Conservation (phyloP, 192 early-diverging fungal genomes). For the Funneliformis mosseae region DNA sequence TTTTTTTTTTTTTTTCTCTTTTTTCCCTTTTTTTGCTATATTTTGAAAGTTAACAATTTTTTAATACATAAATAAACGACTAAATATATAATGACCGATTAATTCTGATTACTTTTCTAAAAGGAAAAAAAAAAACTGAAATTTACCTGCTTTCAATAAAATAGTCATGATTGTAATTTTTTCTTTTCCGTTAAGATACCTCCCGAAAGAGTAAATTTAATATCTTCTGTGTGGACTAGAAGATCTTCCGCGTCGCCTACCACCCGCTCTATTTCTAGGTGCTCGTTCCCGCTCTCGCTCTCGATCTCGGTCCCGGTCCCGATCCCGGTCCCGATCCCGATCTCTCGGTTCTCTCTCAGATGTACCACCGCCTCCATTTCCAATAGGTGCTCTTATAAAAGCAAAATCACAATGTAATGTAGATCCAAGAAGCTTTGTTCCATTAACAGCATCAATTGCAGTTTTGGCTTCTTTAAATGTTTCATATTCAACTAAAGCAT, state of each 20-base stretch:
- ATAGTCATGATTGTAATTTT: background rate
- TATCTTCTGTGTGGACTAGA: constrained; percentile 30
- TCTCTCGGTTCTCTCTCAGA: constrained; percentile 30
- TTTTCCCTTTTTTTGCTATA: too few relatives aligned
- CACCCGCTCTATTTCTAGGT: constrained; percentile 23
- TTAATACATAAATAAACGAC: too few relatives aligned
- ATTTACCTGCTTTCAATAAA: background rate
- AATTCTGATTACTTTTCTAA: too few relatives aligned
- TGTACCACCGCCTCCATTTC: constrained; percentile 42
- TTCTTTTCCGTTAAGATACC: background rate
- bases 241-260: constrained; percentile 30
- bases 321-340: background rate
- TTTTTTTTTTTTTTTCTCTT: too few relatives aligned
- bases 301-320: too few relatives aligned
- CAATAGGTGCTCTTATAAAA: constrained; percentile 65
- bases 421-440: constrained; percentile 73
- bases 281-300: background rate
- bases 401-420: constrained; percentile 83
- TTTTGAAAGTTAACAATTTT: too few relatives aligned
- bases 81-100: too few relatives aligned
- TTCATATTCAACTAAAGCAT: constrained; percentile 89
- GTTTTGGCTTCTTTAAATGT: constrained; percentile 74
- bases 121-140: too few relatives aligned
- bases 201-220: background rate
- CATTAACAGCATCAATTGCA: constrained; percentile 76